Evolutionary conservation across 2,329 filamentous ascomycete genomes (phyloP).

Genomic region (Coniochaeta sp.): DNA sequence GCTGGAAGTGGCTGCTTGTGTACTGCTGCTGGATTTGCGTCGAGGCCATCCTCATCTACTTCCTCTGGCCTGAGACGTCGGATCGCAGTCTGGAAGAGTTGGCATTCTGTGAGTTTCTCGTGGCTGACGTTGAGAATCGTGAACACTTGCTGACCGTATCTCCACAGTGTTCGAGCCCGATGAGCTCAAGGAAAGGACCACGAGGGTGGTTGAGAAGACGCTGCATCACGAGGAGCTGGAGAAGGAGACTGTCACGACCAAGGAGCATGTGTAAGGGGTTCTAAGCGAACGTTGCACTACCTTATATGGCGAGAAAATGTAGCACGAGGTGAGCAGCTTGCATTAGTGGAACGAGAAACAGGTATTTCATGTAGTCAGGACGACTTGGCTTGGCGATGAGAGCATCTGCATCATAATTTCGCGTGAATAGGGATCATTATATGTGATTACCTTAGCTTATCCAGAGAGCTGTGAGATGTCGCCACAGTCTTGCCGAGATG

Average conservation of each 20-base stretch:
- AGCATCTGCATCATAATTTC: no score
- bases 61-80: constrained; percentile 20
- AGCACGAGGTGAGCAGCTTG: no score
- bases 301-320: no score
- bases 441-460: no score
- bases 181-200: neutral
- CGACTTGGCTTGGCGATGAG: no score
- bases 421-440: no score
- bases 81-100: constrained; percentile 18
- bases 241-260: neutral
- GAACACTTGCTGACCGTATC: neutral
- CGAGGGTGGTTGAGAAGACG: constrained; percentile 2
- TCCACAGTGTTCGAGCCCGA: constrained; percentile 6
- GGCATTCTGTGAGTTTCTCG: constrained; percentile 15
- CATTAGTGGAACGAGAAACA: no score
- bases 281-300: no score
- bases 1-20: constrained; percentile 22
- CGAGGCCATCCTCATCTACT: constrained; percentile 18
- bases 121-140: neutral
- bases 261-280: neutral
- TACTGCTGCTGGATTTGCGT: constrained; percentile 23
- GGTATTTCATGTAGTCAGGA: no score
- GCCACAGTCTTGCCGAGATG: no score
- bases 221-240: constrained; percentile 6
- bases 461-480: no score